Evolutionary conservation across 345 rosid species (phyloP).

Genomic region (Physaria fendleri): DNA sequence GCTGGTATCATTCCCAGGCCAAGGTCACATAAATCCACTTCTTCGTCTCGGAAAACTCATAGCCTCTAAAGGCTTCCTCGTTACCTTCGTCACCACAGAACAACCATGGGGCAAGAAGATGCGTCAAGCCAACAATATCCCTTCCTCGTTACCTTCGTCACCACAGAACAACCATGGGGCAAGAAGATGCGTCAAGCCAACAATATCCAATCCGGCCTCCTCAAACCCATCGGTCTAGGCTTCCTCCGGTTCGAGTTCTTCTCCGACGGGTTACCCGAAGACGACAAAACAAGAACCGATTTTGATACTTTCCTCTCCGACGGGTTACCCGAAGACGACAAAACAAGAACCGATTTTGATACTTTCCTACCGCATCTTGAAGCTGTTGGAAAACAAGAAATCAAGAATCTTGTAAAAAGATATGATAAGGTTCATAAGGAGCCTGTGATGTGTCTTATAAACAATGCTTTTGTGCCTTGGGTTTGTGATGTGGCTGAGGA

Average conservation of each 20-base stretch:
- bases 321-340: conserved; percentile 31
- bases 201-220: conserved; percentile 35
- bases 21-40: conserved; percentile 66
- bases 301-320: conserved; percentile 57
- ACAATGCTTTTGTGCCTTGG: conserved; percentile 75
- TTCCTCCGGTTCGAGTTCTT: conserved; percentile 57
- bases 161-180: conserved; percentile 34
- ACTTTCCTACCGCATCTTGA: conserved; percentile 36
- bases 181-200: conserved; percentile 43
- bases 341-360: no score
- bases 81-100: conserved; percentile 45
- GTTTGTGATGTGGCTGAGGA: conserved; percentile 59
- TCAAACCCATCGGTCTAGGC: conserved; percentile 47
- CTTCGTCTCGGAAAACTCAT: conserved; percentile 54
- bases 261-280: conserved; percentile 37
- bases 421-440: conserved; percentile 40
- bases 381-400: conserved; percentile 31
- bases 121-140: conserved; percentile 42
- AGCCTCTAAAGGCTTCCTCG: conserved; percentile 55
- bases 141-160: conserved; percentile 51
- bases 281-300: no score
- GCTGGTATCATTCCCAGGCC: conserved; percentile 57
- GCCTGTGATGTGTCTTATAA: conserved; percentile 61
- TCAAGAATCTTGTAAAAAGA: conserved; percentile 36
- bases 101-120: conserved; percentile 40